Evolutionary conservation across 768 basidiomycete genomes (phyloP).

Genomic region (Lentinula detonsa): DNA sequence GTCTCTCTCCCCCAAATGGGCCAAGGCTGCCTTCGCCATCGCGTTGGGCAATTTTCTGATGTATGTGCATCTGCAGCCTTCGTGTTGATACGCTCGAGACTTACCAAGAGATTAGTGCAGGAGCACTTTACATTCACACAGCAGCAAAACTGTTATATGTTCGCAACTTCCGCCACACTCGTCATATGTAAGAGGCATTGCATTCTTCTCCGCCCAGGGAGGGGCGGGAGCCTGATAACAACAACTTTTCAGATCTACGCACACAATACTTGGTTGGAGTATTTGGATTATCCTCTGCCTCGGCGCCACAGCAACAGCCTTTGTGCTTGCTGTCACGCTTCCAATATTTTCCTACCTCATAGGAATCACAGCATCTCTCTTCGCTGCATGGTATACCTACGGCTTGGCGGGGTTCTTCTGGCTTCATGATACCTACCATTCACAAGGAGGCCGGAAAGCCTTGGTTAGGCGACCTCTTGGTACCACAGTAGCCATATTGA

Average conservation of each 20-base stretch:
- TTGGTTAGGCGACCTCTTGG: slow-evolving; percentile 26
- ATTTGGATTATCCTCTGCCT: slow-evolving; percentile 41
- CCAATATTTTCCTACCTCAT: slow-evolving; percentile 52
- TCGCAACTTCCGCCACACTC: slow-evolving; percentile 40
- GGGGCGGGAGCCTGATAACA: neutral
- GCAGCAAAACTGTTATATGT: slow-evolving; percentile 50
- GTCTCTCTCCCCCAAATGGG: slow-evolving; percentile 42
- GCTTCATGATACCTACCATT: slow-evolving; percentile 41
- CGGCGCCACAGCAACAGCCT: slow-evolving; percentile 31
- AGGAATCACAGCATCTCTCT: slow-evolving; percentile 46
- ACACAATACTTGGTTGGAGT: slow-evolving; percentile 44
- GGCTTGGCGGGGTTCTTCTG: slow-evolving; percentile 50
- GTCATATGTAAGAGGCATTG: slow-evolving; percentile 25
- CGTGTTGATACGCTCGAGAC: neutral
- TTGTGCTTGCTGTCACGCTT: slow-evolving; percentile 42
- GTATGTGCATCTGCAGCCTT: slow-evolving; percentile 19
- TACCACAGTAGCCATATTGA: slow-evolving; percentile 31
- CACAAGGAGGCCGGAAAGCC: slow-evolving; percentile 28
- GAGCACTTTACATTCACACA: slow-evolving; percentile 42
- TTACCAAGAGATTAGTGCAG: slow-evolving; percentile 23
- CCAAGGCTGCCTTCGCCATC: slow-evolving; percentile 43
- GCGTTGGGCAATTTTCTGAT: slow-evolving; percentile 47
- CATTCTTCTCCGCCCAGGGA: neutral
- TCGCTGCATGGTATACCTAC: slow-evolving; percentile 57
- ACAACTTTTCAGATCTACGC: slow-evolving; percentile 25